Evolutionary conservation across 2,329 filamentous ascomycete genomes (phyloP).

Genomic region (Plectosphaerella cucumerina): DNA sequence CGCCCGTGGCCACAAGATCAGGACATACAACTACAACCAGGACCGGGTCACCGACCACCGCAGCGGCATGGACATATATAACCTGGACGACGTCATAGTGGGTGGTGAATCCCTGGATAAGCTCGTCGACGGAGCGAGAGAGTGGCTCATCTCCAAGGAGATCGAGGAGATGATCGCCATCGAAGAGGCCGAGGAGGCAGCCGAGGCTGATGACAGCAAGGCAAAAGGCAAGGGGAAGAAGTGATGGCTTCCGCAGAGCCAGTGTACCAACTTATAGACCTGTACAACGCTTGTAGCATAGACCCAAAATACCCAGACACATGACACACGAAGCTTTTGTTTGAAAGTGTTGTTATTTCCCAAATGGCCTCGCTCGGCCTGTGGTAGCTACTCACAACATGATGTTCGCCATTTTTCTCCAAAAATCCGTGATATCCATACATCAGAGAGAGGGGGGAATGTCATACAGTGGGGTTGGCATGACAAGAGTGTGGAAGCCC

Average conservation of each 20-base stretch:
- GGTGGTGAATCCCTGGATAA: conserved; percentile 68
- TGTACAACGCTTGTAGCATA: too few relatives aligned
- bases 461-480: conserved; percentile 19
- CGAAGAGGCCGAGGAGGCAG: conserved; percentile 37
- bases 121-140: conserved; percentile 72
- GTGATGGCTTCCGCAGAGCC: neutral
- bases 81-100: conserved; percentile 73
- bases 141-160: conserved; percentile 72
- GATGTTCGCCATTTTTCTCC: neutral
- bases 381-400: neutral
- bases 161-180: conserved; percentile 68
- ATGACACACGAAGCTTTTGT: neutral
- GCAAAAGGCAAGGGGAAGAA: conserved; percentile 9
- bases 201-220: conserved; percentile 15
- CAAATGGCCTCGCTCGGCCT: neutral
- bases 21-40: conserved; percentile 79
- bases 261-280: too few relatives aligned
- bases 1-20: conserved; percentile 87
- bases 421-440: neutral
- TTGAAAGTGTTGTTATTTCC: neutral
- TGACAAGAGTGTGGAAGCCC: conserved; percentile 15
- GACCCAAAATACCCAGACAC: too few relatives aligned
- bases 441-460: conserved; percentile 34
- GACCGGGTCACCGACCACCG: conserved; percentile 86
- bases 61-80: conserved; percentile 73